phyloP scores from a whole-genome alignment of 2,329 filamentous ascomycete species.

The Hypoxylon rubiginosum region DNA sequence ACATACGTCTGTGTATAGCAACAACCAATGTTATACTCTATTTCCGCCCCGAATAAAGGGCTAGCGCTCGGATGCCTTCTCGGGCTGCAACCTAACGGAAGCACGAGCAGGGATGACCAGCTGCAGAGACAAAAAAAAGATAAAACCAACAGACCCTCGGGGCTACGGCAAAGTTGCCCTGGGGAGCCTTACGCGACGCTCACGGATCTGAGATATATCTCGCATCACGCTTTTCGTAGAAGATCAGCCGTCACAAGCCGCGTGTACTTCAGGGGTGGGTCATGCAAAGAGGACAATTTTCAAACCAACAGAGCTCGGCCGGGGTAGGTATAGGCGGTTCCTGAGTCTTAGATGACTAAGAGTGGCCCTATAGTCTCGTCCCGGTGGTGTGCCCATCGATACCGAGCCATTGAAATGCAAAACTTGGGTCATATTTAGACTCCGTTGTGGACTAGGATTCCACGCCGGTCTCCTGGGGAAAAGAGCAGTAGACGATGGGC shows the following conservation, averaged over 20 bases:
- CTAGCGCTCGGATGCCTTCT: constrained; percentile 19
- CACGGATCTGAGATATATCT: constrained; percentile 11
- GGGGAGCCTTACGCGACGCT: neutral
- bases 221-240: neutral
- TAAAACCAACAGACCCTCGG: constrained; percentile 21
- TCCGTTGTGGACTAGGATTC: constrained; percentile 9
- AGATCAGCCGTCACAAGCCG: neutral
- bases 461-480: neutral
- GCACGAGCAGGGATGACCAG: constrained; percentile 30
- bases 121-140: constrained; percentile 25
- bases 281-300: constrained; percentile 23
- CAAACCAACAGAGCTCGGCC: constrained; percentile 7
- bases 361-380: constrained; percentile 11
- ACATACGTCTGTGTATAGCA: neutral
- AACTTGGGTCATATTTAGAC: constrained; percentile 5
- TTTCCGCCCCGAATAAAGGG: neutral
- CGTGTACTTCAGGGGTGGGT: constrained; percentile 7
- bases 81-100: constrained; percentile 29
- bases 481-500: neutral
- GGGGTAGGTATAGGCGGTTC: constrained; percentile 9
- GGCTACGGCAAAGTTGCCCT: constrained; percentile 5
- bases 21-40: neutral
- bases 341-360: neutral
- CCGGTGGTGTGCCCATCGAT: constrained; percentile 3
- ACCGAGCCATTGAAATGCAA: constrained; percentile 15